A percentile compares a stretch with the other conserved stretches of the same genome.
Conservation (phyloP, 768 basidiomycete species). For the Podaxis pistillaris region DNA sequence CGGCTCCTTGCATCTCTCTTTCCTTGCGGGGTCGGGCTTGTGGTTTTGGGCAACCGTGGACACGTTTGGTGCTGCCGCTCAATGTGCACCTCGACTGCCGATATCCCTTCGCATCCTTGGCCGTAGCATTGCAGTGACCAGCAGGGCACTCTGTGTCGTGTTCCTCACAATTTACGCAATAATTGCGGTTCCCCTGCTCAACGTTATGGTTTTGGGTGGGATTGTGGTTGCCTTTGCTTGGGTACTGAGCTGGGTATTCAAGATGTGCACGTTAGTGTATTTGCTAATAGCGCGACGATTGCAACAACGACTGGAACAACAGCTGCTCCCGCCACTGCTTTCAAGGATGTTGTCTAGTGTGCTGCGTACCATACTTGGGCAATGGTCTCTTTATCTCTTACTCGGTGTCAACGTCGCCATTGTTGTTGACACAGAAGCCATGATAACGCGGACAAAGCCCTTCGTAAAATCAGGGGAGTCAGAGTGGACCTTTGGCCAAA, state of each 20-base stretch:
- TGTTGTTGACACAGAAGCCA: neutral
- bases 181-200: neutral
- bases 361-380: no score
- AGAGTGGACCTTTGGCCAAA: neutral
- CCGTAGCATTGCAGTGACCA: neutral
- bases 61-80: neutral
- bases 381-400: no score
- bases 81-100: neutral
- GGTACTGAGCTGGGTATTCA: no score
- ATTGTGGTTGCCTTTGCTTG: neutral
- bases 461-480: neutral
- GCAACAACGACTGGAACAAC: no score
- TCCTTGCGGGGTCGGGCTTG: slow-evolving; percentile 12
- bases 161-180: slow-evolving; percentile 6
- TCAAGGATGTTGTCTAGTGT: no score
- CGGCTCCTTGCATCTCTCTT: slow-evolving; percentile 14
- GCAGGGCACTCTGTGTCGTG: neutral
- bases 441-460: neutral
- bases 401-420: neutral
- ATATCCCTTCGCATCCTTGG: slow-evolving; percentile 1
- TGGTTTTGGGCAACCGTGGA: slow-evolving; percentile 16
- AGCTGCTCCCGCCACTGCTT: no score
- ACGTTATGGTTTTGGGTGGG: neutral
- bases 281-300: no score
- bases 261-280: no score